Percentiles rank a stretch among this genome's conserved stretches.
phyloP scores from a whole-genome alignment of 768 basidiomycete species.

The Amanita subjunquillea region DNA sequence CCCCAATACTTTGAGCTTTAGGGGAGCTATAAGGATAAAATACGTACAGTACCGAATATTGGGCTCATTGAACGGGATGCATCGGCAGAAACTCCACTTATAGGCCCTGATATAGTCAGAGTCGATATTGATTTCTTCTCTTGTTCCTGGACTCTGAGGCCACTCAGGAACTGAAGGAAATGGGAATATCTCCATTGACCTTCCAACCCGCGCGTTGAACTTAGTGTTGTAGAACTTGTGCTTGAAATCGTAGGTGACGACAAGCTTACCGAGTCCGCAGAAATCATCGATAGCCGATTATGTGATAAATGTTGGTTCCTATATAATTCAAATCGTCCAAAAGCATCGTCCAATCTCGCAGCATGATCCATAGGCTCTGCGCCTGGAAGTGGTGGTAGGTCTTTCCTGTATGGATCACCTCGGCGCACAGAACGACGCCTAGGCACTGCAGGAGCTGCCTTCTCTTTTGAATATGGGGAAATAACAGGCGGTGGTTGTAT shows the following conservation, averaged over 20 bases:
- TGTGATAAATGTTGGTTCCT: slow-evolving; percentile 33
- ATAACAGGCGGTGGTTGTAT: slow-evolving; percentile 36
- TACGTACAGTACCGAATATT: slow-evolving; percentile 57
- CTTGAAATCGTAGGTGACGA: slow-evolving; percentile 9
- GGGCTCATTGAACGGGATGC: slow-evolving; percentile 39
- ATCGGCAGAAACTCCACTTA: slow-evolving; percentile 25
- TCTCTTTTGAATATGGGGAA: slow-evolving; percentile 23
- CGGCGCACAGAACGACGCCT: slow-evolving; percentile 10
- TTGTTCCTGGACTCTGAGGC: slow-evolving; percentile 45
- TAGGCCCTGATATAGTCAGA: slow-evolving; percentile 62
- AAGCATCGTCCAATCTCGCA: slow-evolving; percentile 67
- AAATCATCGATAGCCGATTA: slow-evolving; percentile 2
- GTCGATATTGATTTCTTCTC: slow-evolving; percentile 27
- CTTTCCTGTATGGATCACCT: slow-evolving; percentile 19
- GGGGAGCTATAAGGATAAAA: slow-evolving; percentile 5
- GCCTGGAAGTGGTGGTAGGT: slow-evolving; percentile 44
- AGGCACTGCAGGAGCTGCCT: slow-evolving; percentile 46
- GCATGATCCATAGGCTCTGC: slow-evolving; percentile 27
- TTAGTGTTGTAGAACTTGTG: slow-evolving; percentile 11
- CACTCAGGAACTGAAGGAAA: slow-evolving; percentile 49
- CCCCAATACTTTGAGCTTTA: background rate
- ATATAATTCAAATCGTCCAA: slow-evolving; percentile 83
- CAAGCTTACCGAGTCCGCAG: slow-evolving; percentile 4
- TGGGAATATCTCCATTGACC: slow-evolving; percentile 30
- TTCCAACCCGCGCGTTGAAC: slow-evolving; percentile 20